Evolutionary conservation across 2,329 filamentous ascomycete species (phyloP).

Genomic region (Colletotrichum orchidophilum): DNA sequence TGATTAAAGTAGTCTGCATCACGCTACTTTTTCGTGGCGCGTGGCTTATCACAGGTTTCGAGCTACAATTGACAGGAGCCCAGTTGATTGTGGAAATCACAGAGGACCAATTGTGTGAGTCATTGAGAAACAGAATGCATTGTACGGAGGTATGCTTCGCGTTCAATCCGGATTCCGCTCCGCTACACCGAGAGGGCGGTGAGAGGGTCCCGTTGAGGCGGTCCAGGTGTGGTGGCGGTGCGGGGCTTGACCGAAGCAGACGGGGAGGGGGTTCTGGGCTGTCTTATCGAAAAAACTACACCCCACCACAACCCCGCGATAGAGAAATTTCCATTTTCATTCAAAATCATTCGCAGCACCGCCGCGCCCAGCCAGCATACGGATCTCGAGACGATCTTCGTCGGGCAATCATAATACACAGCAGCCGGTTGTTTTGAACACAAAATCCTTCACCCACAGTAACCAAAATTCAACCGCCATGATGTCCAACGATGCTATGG

Average conservation of each 20-base stretch:
- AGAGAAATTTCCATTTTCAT: constrained; percentile 32
- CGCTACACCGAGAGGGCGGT: not conserved
- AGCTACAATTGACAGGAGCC: not conserved
- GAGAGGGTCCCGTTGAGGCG: not conserved
- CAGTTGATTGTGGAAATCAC: not conserved
- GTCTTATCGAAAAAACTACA: constrained; percentile 25
- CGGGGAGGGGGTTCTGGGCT: not conserved
- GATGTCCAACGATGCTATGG: constrained; percentile 23
- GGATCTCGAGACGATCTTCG: not conserved
- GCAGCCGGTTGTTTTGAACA: not conserved
- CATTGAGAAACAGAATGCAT: not conserved
- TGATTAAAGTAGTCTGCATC: too few species aligned
- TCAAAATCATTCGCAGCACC: constrained; percentile 28
- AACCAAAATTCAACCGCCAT: not conserved
- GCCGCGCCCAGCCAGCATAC: not conserved
- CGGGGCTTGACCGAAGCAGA: not conserved
- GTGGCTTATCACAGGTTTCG: not conserved
- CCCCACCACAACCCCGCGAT: constrained; percentile 34
- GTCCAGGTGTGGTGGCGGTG: not conserved
- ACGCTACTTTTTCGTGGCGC: not conserved
- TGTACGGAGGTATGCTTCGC: not conserved
- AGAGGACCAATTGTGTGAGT: not conserved
- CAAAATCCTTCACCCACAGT: rapidly evolving
- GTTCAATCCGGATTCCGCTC: not conserved
- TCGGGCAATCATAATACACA: not conserved